These are phyloP conservation scores for Litchi chinensis DNA, from an alignment of 345 rosid species.

Conservation along the genomic window DNA sequence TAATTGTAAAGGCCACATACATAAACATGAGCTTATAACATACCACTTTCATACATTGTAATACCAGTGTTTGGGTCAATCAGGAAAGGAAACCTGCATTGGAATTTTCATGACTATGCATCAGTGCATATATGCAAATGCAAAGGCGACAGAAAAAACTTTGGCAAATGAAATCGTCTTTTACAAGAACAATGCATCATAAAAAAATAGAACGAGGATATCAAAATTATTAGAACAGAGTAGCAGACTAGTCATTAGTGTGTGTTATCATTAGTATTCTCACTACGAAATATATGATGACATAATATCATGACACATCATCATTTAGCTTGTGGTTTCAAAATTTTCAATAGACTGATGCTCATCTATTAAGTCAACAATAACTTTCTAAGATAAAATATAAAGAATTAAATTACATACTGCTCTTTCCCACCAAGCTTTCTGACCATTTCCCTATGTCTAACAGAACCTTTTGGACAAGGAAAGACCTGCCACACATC, in stretches of 20 bases:
- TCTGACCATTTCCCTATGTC: conserved; percentile 80
- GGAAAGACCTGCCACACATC: conserved; percentile 67
- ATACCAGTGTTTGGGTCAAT: conserved; percentile 69
- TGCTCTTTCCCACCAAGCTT: conserved; percentile 73
- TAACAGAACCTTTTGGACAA: conserved; percentile 80
- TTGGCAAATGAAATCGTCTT: neutral
- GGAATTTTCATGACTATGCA: neutral
- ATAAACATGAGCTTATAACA: conserved; percentile 23
- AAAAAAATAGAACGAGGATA: conserved; percentile 8
- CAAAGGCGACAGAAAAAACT: neutral
- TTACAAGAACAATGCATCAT: neutral
- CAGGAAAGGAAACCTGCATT: conserved; percentile 79
- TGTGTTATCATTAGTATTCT: neutral
- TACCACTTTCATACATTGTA: conserved; percentile 83
- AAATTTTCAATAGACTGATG: neutral
- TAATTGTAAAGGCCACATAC: neutral
- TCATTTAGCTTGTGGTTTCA: neutral
- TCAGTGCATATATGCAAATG: neutral
- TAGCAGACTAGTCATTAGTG: neutral
- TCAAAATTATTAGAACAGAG: neutral
- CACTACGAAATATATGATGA: neutral
- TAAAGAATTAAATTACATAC: conserved; percentile 40
- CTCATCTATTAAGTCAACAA: neutral
- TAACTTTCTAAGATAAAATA: conserved; percentile 7
- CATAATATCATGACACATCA: neutral